These are phyloP conservation scores for Phytophthora ramorum DNA, from an alignment of 352 stramenopile species.

Conservation along the genomic window DNA sequence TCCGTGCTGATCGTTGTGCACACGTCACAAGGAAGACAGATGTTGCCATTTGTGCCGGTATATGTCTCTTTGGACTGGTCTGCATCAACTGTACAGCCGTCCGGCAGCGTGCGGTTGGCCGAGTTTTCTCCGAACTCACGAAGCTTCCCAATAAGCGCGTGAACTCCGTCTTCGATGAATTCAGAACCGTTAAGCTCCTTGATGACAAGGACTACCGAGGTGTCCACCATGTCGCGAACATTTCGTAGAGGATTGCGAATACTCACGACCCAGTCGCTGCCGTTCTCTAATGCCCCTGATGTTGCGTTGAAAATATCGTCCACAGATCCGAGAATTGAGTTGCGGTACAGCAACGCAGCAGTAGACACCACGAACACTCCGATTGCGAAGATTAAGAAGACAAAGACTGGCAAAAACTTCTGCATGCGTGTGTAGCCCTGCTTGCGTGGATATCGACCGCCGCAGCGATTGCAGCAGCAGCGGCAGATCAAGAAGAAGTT, in stretches of 20 bases:
- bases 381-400: conserved; percentile 64
- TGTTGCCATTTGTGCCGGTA: conserved; percentile 20
- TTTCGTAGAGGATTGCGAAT: conserved; percentile 50
- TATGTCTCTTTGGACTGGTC: conserved; percentile 21
- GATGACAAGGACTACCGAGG: conserved; percentile 39
- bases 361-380: conserved; percentile 48
- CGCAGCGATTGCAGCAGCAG: conserved; percentile 75
- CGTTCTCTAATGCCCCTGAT: conserved; percentile 39
- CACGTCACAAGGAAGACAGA: conserved; percentile 61
- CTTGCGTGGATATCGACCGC: conserved; percentile 46
- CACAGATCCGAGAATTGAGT: conserved; percentile 48
- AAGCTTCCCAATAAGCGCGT: conserved; percentile 37
- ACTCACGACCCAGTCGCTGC: conserved; percentile 45
- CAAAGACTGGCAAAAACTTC: conserved; percentile 59
- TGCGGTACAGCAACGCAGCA: conserved; percentile 60
- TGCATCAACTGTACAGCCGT: conserved; percentile 33
- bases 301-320: conserved; percentile 49
- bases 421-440: conserved; percentile 63
- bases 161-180: conserved; percentile 55
- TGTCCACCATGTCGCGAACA: conserved; percentile 53
- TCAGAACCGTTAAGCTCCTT: conserved; percentile 41
- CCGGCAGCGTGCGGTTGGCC: conserved; percentile 44
- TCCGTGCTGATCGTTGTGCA: conserved; percentile 45
- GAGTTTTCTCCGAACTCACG: conserved; percentile 41
- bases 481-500: conserved; percentile 69